These are phyloP conservation scores for Prunus fruticosa DNA, from an alignment of 306 rosid species.

Conservation along the genomic window DNA sequence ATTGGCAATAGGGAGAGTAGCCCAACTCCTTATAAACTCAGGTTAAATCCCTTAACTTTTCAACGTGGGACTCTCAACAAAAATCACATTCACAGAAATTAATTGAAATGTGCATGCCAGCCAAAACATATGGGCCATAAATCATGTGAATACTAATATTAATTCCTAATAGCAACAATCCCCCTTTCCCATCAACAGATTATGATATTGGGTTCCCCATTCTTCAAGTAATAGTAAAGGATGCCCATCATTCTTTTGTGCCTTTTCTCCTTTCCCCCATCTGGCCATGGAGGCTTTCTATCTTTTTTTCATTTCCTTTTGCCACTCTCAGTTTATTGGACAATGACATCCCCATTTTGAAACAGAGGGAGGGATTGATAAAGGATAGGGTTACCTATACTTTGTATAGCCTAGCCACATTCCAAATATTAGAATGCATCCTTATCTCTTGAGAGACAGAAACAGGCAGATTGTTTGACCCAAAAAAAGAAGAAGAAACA, in stretches of 20 bases:
- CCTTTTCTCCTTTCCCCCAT: not conserved
- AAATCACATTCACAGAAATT: not conserved
- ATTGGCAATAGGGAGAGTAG: rapidly evolving
- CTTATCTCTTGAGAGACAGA: too few relatives aligned
- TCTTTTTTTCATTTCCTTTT: not conserved
- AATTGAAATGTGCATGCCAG: not conserved
- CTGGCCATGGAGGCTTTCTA: constrained; percentile 1
- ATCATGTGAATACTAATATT: not conserved
- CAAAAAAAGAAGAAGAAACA: too few relatives aligned
- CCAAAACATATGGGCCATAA: not conserved
- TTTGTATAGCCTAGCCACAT: too few relatives aligned
- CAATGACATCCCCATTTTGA: not conserved
- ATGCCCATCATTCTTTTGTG: not conserved
- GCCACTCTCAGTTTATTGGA: not conserved
- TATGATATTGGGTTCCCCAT: not conserved
- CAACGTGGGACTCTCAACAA: too few relatives aligned
- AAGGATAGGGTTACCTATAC: not conserved
- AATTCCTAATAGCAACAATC: not conserved
- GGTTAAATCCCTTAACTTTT: too few relatives aligned
- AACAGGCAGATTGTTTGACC: too few relatives aligned
- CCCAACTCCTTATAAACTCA: too few relatives aligned
- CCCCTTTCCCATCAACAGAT: not conserved
- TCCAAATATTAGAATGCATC: too few relatives aligned
- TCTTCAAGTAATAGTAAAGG: not conserved
- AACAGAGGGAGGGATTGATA: too few relatives aligned